phyloP scores from a whole-genome alignment of 2,329 filamentous ascomycete species.

The Mycogone perniciosa region DNA sequence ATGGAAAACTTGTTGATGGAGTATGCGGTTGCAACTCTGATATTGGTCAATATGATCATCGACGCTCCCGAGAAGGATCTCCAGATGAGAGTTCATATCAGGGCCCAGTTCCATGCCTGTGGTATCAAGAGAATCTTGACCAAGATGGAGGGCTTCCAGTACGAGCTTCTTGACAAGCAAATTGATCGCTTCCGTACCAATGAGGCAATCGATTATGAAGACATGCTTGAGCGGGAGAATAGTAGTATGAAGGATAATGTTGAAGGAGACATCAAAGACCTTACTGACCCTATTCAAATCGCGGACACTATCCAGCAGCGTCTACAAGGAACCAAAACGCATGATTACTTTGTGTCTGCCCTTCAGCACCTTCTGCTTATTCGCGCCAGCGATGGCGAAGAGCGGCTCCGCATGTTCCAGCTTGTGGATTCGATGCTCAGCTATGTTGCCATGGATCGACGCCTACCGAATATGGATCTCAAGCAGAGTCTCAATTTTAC shows the following conservation, averaged over 20 bases:
- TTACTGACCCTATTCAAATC: conserved; percentile 89
- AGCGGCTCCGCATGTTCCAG: conserved; percentile 92
- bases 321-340: conserved; percentile 73
- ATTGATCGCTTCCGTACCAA: conserved; percentile 89
- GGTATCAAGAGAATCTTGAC: conserved; percentile 88
- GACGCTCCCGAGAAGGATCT: conserved; percentile 86
- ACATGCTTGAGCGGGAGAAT: conserved; percentile 85
- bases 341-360: conserved; percentile 93
- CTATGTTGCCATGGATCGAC: conserved; percentile 96
- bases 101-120: conserved; percentile 91
- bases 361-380: conserved; percentile 94
- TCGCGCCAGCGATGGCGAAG: conserved; percentile 83
- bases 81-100: conserved; percentile 85
- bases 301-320: conserved; percentile 87
- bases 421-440: conserved; percentile 98
- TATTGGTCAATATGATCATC: conserved; percentile 93
- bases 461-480: conserved; percentile 92
- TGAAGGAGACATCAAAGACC: conserved; percentile 80
- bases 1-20: conserved; percentile 99
- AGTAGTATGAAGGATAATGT: conserved; percentile 84
- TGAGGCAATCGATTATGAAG: conserved; percentile 97
- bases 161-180: conserved; percentile 97
- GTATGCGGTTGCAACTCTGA: conserved; percentile 90
- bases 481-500: conserved; percentile 98
- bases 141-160: conserved; percentile 98